A percentile compares a stretch with the other conserved stretches of the same genome.
Evolutionary conservation across 2,329 filamentous ascomycete species (phyloP).

Genomic region (Sporothrix sp.): DNA sequence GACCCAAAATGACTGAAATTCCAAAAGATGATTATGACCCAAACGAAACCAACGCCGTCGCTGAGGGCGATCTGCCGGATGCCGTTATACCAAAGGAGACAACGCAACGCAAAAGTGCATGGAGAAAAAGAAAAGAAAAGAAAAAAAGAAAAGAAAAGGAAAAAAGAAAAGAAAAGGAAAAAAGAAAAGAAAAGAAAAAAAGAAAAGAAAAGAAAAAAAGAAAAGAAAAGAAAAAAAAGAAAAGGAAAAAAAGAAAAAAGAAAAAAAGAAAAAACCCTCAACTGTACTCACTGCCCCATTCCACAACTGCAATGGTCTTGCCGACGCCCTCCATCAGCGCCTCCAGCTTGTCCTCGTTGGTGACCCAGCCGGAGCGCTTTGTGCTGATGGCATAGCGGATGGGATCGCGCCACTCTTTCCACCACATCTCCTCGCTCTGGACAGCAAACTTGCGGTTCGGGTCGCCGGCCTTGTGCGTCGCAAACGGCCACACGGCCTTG

Average conservation of each 20-base stretch:
- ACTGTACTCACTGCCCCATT: conserved; percentile 29
- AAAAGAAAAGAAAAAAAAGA: neutral
- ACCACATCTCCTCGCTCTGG: conserved; percentile 49
- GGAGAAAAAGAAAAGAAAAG: neutral
- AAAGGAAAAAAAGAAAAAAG: neutral
- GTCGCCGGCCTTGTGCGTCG: conserved; percentile 37
- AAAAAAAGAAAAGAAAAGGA: no score
- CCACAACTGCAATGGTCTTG: conserved; percentile 27
- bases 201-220: neutral
- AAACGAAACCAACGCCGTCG: conserved; percentile 5
- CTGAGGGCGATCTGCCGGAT: neutral
- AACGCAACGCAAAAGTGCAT: no score
- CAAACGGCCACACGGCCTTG: conserved; percentile 49
- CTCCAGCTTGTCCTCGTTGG: conserved; percentile 45
- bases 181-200: neutral
- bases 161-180: neutral
- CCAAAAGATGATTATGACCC: conserved; percentile 1
- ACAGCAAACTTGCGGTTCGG: conserved; percentile 36
- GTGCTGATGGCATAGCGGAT: conserved; percentile 31
- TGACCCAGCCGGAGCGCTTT: conserved; percentile 36
- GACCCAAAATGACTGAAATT: neutral
- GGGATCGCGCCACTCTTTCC: conserved; percentile 40
- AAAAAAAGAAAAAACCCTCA: neutral
- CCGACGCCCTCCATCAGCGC: conserved; percentile 41
- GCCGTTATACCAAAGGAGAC: neutral